Conservation (phyloP, 2,329 filamentous ascomycete species). For the Ophiostoma australiae region DNA sequence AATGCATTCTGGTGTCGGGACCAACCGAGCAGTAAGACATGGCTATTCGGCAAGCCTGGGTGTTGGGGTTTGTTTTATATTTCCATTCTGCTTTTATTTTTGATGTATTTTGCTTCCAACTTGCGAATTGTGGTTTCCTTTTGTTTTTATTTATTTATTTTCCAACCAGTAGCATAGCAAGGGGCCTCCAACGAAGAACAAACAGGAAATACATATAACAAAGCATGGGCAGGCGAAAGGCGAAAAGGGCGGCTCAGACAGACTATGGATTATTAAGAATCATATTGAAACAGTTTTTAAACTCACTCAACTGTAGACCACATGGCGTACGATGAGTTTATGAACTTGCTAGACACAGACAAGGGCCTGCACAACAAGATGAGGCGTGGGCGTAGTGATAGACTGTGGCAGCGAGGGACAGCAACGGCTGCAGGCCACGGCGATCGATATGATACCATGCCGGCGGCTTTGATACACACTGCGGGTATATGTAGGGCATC, state of each 20-base stretch:
- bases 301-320: background rate
- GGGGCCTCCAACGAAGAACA: background rate
- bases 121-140: background rate
- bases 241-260: background rate
- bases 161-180: conserved; percentile 6
- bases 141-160: background rate
- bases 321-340: background rate
- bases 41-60: background rate
- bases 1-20: background rate
- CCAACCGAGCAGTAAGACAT: no score
- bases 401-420: background rate
- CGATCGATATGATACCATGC: background rate
- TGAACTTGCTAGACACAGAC: no score
- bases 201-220: background rate
- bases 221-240: conserved; percentile 11
- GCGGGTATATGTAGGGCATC: background rate
- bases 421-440: background rate
- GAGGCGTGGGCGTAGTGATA: background rate
- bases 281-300: background rate
- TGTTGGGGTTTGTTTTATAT: background rate
- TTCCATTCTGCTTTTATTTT: background rate
- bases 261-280: background rate
- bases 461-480: background rate
- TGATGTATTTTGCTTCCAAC: background rate
- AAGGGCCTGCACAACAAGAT: background rate